Evolutionary conservation across 495 filamentous ascomycete species (phyloP).

Genomic region (Tuber aestivum): DNA sequence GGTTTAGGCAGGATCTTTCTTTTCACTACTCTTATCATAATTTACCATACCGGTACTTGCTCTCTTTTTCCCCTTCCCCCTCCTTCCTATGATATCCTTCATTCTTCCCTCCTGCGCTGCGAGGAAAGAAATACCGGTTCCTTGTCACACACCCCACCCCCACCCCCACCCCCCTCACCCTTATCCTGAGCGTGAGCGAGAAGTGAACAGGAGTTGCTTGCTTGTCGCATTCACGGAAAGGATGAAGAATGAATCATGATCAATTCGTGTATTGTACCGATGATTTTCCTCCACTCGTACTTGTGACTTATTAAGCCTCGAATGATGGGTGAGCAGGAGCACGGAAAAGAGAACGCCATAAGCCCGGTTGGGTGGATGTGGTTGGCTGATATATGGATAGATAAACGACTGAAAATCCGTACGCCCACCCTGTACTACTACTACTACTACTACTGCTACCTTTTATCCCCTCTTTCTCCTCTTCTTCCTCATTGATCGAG

Average conservation of each 20-base stretch:
- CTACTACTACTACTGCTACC: neutral
- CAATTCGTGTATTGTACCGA: neutral
- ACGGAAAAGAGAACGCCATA: neutral
- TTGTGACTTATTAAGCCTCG: neutral
- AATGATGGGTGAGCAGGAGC: neutral
- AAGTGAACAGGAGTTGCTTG: neutral
- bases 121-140: neutral
- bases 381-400: neutral
- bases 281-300: neutral
- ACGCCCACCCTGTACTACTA: neutral
- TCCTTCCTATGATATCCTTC: neutral
- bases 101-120: neutral
- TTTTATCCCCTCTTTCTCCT: neutral
- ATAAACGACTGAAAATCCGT: neutral
- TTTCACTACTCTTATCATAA: neutral
- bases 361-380: neutral
- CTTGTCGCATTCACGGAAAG: neutral
- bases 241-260: neutral
- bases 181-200: neutral
- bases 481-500: neutral
- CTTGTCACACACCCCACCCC: neutral
- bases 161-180: neutral
- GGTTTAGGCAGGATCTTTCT: neutral
- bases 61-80: neutral
- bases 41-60: neutral